Conservation (phyloP, 768 basidiomycete genomes). For the Mycena galericulata region DNA sequence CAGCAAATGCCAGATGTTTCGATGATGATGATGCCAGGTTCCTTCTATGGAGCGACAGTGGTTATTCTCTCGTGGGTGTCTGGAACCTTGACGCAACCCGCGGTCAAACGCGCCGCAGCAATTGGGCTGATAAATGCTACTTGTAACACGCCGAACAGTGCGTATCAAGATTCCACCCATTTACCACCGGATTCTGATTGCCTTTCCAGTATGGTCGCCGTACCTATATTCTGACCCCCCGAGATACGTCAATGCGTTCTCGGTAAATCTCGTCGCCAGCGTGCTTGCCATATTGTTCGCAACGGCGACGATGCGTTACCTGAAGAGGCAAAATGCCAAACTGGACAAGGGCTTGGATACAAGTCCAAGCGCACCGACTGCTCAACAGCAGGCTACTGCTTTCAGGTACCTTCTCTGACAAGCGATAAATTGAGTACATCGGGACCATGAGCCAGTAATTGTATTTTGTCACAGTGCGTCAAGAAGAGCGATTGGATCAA, state of each 20-base stretch:
- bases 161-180: neutral
- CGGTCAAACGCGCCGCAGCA: constrained; percentile 30
- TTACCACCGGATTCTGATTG: neutral
- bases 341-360: constrained; percentile 21
- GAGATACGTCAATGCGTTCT: constrained; percentile 27
- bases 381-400: constrained; percentile 23
- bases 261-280: constrained; percentile 32
- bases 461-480: neutral
- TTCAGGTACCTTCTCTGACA: constrained; percentile 29
- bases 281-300: constrained; percentile 29
- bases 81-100: constrained; percentile 30
- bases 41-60: constrained; percentile 31
- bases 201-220: constrained; percentile 22
- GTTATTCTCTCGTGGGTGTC: constrained; percentile 33
- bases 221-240: constrained; percentile 29
- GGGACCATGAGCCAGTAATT: neutral
- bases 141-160: constrained; percentile 32
- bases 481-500: too few species aligned
- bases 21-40: constrained; percentile 32
- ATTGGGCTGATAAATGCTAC: constrained; percentile 32
- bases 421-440: too few species aligned
- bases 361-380: constrained; percentile 26
- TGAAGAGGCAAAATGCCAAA: constrained; percentile 28
- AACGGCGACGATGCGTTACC: constrained; percentile 27
- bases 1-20: constrained; percentile 17